phyloP scores from a whole-genome alignment of 2,329 filamentous ascomycete species.

The Colletotrichum costaricense region DNA sequence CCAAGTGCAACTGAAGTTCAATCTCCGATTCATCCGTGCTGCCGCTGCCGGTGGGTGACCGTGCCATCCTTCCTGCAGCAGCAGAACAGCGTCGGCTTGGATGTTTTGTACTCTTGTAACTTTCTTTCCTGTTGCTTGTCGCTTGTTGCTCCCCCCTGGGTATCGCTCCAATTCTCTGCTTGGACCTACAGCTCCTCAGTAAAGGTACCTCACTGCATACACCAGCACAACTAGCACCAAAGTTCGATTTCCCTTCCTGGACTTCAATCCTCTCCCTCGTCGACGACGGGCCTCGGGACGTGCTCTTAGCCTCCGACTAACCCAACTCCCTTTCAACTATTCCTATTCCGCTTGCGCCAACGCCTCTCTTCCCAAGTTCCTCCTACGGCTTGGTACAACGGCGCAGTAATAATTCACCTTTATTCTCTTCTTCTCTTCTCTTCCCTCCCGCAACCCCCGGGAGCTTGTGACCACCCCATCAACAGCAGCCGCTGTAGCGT shows the following conservation, averaged over 20 bases:
- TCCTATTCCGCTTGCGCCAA: neutral
- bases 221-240: too few species aligned
- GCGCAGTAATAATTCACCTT: neutral
- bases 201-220: too few species aligned
- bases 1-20: neutral
- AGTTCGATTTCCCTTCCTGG: neutral
- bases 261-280: neutral
- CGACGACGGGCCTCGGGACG: constrained; percentile 27
- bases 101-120: neutral
- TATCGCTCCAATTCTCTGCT: neutral
- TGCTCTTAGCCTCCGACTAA: neutral
- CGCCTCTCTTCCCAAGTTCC: neutral
- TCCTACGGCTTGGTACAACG: neutral
- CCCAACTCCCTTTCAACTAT: neutral
- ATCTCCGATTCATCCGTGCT: constrained; percentile 34
- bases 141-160: too few species aligned
- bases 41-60: neutral
- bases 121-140: neutral
- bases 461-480: neutral
- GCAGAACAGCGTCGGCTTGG: neutral
- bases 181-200: too few species aligned
- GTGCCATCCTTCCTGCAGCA: constrained; percentile 26
- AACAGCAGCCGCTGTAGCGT: constrained; percentile 1
- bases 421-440: neutral
- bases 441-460: neutral